Conservation (phyloP, 2,329 filamentous ascomycete species). For the Thielaviopsis punctulata region DNA sequence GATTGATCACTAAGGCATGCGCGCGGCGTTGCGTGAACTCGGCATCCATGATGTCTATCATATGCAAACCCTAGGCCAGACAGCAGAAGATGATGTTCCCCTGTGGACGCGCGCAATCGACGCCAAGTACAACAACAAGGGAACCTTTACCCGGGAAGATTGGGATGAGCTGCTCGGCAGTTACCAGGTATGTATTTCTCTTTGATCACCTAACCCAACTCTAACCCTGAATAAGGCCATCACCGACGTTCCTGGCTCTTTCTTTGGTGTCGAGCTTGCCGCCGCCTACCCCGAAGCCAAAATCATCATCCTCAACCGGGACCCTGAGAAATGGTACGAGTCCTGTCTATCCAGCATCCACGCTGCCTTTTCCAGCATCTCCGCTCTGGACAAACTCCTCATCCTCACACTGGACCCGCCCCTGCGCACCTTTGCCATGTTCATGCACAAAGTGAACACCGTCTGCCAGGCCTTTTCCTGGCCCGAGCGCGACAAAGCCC, state of each 20-base stretch:
- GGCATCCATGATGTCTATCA: slow-evolving; percentile 23
- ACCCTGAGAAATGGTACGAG: slow-evolving; percentile 23
- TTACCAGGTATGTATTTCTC: slow-evolving; percentile 18
- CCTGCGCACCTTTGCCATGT: slow-evolving; percentile 18
- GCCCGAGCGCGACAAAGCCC: slow-evolving; percentile 21
- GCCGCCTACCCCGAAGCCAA: slow-evolving; percentile 21
- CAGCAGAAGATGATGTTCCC: slow-evolving; percentile 12
- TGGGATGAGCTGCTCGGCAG: slow-evolving; percentile 29
- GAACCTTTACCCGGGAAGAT: slow-evolving; percentile 20
- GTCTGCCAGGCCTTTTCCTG: slow-evolving; percentile 12
- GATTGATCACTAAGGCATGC: slow-evolving; percentile 18
- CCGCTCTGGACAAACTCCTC: slow-evolving; percentile 10
- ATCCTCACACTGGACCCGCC: slow-evolving; percentile 17
- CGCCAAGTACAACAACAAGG: slow-evolving; percentile 15
- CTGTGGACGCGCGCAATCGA: slow-evolving; percentile 15
- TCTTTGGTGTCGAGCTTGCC: slow-evolving; percentile 25
- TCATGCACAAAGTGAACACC: slow-evolving; percentile 15
- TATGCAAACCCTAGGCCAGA: slow-evolving; percentile 17
- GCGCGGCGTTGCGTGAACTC: slow-evolving; percentile 19
- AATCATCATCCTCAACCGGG: slow-evolving; percentile 23
- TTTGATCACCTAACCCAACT: slow-evolving; percentile 12
- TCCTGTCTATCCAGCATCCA: slow-evolving; percentile 17
- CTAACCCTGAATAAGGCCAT: slow-evolving; percentile 32
- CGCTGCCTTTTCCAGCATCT: slow-evolving; percentile 11
- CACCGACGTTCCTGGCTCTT: slow-evolving; percentile 38